Conservation (phyloP, 495 filamentous ascomycete species). For the Pseudoneurospora amorphoporcata region DNA sequence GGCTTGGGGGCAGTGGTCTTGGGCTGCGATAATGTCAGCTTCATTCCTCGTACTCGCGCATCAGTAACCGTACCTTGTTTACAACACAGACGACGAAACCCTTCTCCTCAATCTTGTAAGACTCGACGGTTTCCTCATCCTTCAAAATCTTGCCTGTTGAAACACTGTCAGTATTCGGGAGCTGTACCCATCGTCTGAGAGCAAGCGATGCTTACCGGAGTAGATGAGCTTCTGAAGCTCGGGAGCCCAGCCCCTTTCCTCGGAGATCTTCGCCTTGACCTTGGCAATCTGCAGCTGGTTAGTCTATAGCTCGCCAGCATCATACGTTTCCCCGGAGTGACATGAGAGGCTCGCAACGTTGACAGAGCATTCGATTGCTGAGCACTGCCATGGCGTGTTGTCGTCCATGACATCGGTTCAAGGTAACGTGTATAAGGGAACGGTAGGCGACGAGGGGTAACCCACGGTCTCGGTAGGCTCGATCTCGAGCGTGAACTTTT, state of each 20-base stretch:
- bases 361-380: not conserved
- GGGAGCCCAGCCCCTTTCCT: conserved; percentile 85
- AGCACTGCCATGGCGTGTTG: not conserved
- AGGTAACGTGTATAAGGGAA: not conserved
- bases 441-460: conserved; percentile 23
- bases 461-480: conserved; percentile 88
- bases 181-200: not conserved
- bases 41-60: not conserved
- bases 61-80: conserved; percentile 57
- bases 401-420: not conserved
- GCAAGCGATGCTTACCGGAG: conserved; percentile 54
- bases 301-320: conserved; percentile 2
- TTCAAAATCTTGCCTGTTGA: conserved; percentile 85
- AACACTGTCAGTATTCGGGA: conserved; percentile 1
- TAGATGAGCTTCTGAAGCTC: conserved; percentile 91
- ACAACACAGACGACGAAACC: conserved; percentile 97
- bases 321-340: not conserved
- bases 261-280: conserved; percentile 80
- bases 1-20: conserved; percentile 50
- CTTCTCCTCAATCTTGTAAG: conserved; percentile 98
- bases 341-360: not conserved
- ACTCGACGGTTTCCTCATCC: conserved; percentile 90
- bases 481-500: conserved; percentile 91
- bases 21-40: conserved; percentile 18
- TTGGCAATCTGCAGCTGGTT: conserved; percentile 56